Conservation (phyloP, 164 flowering plant genomes). For the Buxus sempervirens region DNA sequence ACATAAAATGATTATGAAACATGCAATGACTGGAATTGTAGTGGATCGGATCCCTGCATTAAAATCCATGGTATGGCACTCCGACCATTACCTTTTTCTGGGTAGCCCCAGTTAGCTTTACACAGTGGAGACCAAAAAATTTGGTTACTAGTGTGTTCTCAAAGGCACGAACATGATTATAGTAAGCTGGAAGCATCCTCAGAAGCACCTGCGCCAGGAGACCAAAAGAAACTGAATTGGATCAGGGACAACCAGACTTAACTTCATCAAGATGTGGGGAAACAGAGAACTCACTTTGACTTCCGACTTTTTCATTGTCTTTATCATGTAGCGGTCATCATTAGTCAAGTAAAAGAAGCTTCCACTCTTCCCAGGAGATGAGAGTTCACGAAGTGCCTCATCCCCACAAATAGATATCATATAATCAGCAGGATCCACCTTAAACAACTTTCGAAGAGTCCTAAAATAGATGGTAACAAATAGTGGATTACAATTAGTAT, state of each 20-base stretch:
- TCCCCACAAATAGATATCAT: constrained; percentile 84
- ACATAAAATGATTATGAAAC: constrained; percentile 1
- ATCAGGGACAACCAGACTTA: constrained; percentile 1
- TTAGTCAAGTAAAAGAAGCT: constrained; percentile 82
- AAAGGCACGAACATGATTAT: constrained; percentile 57
- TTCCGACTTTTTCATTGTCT: constrained; percentile 87
- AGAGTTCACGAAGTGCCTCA: constrained; percentile 81
- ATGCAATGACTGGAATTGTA: neutral
- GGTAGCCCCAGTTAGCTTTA: constrained; percentile 50
- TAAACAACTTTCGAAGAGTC: constrained; percentile 71
- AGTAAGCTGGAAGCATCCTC: constrained; percentile 69
- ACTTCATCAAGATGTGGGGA: neutral
- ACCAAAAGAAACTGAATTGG: neutral
- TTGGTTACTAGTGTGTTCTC: constrained; percentile 63
- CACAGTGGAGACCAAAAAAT: constrained; percentile 64
- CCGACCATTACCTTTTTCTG: constrained; percentile 52
- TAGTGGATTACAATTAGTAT: neutral
- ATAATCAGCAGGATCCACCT: constrained; percentile 82
- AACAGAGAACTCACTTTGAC: constrained; percentile 45
- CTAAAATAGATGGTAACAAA: constrained; percentile 23
- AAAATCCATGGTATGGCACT: neutral
- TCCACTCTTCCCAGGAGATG: constrained; percentile 91
- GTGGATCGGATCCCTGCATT: neutral
- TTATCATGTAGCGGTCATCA: constrained; percentile 89
- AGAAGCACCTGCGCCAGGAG: constrained; percentile 42